Evolutionary conservation across 495 filamentous ascomycete species (phyloP).

Genomic region (Neurospora sp.): DNA sequence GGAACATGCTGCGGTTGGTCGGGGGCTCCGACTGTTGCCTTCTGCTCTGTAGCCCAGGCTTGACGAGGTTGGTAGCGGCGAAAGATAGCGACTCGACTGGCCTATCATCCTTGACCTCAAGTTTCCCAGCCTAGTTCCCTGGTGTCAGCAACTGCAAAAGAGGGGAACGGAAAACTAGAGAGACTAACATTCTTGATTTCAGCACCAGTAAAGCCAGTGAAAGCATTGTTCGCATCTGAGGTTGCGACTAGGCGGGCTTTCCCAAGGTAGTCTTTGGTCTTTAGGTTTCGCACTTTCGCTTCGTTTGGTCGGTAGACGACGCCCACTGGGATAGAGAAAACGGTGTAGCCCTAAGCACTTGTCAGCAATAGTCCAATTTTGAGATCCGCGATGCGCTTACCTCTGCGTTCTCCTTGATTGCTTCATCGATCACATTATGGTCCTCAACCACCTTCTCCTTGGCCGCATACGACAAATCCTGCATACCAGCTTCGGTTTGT

Average conservation of each 20-base stretch:
- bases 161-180: background rate
- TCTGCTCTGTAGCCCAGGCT: constrained; percentile 64
- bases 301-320: constrained; percentile 92
- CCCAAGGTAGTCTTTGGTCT: constrained; percentile 92
- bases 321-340: constrained; percentile 96
- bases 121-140: constrained; percentile 7
- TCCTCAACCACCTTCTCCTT: constrained; percentile 93
- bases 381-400: constrained; percentile 34
- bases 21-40: constrained; percentile 83
- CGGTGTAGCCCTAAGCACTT: constrained; percentile 73
- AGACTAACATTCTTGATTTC: constrained; percentile 56
- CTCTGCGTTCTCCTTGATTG: constrained; percentile 86
- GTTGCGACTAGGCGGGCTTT: constrained; percentile 90
- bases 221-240: constrained; percentile 67
- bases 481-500: constrained; percentile 80
- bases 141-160: constrained; percentile 16
- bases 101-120: constrained; percentile 55
- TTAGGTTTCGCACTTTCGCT: constrained; percentile 96
- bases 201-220: constrained; percentile 64
- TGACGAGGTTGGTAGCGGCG: constrained; percentile 83
- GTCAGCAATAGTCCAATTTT: constrained; percentile 17
- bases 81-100: constrained; percentile 73
- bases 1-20: constrained; percentile 73
- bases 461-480: constrained; percentile 84
- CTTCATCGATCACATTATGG: constrained; percentile 96